Evolutionary conservation across 2,329 filamentous ascomycete species (phyloP).

Genomic region (Zasmidium citrigriseum): DNA sequence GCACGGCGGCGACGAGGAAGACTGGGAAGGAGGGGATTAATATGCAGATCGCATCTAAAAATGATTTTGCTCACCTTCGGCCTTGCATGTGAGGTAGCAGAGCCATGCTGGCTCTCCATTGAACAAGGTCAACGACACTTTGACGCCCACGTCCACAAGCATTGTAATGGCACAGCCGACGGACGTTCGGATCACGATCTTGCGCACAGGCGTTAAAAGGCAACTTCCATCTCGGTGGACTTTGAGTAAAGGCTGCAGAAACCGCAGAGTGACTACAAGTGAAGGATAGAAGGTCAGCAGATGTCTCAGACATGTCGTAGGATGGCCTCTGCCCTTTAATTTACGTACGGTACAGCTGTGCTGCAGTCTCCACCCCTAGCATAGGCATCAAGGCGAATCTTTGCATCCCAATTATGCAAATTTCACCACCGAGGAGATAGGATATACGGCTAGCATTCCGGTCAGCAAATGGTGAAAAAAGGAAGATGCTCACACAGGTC

Average conservation of each 20-base stretch:
- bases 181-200: slow-evolving; percentile 8
- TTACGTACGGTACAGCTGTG: background rate
- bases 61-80: slow-evolving; percentile 9
- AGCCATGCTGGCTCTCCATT: slow-evolving; percentile 14
- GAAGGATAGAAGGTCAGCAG: too few relatives aligned
- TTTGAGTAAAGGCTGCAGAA: slow-evolving; percentile 9
- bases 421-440: background rate
- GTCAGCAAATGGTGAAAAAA: background rate
- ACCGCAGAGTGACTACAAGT: slow-evolving; percentile 9
- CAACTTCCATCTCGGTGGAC: slow-evolving; percentile 6
- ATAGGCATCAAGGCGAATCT: slow-evolving; percentile 4
- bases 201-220: slow-evolving; percentile 8
- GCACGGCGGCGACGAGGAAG: slow-evolving; percentile 8
- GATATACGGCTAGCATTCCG: slow-evolving; percentile 4
- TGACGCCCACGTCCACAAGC: slow-evolving; percentile 10
- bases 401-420: slow-evolving; percentile 12
- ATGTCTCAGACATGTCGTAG: too few relatives aligned
- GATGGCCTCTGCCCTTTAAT: too few relatives aligned
- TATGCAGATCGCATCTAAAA: background rate
- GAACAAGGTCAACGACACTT: slow-evolving; percentile 11
- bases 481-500: background rate
- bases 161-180: slow-evolving; percentile 10
- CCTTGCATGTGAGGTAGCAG: slow-evolving; percentile 14
- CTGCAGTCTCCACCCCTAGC: slow-evolving; percentile 7
- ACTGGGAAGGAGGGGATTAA: background rate